Base-by-base conservation (phyloP, 345 rosid genomes). In the Hibiscus syriacus region DNA sequence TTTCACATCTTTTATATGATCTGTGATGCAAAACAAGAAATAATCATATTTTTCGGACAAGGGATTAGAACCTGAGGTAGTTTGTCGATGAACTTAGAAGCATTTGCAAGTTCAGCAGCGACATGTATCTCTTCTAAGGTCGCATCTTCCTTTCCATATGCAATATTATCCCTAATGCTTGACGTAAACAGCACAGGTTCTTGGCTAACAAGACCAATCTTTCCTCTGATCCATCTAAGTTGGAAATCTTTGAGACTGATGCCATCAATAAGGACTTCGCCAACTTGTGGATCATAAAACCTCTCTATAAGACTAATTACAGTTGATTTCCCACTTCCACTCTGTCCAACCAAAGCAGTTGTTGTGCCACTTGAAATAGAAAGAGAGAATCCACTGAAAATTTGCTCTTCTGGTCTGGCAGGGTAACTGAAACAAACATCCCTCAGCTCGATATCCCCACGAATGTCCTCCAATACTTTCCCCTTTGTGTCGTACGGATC, bases 311-410 rank as follows among this genome's bases (percentile, higher is more conserved):
- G 70, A 74, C 87, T 88, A 32, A 88, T 81, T 1, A 85, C 90
- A 0, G 97, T 90, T 13, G 97, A 90, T 76, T 88, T 90, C 23
- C 94, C 94, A 55, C 97, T 88, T 63, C 97, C 97, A 26, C 94
- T 90, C 64, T 90, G 89, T 41, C 97, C 97, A 50, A 90, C 97
- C 65, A 90, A 66, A 16, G 97, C 97, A 22, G 85, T 78, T n/a
- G 90, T 88, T 20, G 89, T 75, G 6, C 97, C 97, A 32, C 83
- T 81, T 0, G 86, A 59, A 19, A 90, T 88, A 17, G 65, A 68
- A 39, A 90, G 81, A 17, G 86, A 88, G 71, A 90, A 90, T 0
- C 94, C 90, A 5, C 70, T 57, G 39, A 90, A 86, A 30, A 90
- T 85, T 17, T 75, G 80, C 41, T 90, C 94, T 7, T 86, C 78